Evolutionary conservation across 805 yeast genomes (phyloP).

Genomic region (Monosporozyma unispora): DNA sequence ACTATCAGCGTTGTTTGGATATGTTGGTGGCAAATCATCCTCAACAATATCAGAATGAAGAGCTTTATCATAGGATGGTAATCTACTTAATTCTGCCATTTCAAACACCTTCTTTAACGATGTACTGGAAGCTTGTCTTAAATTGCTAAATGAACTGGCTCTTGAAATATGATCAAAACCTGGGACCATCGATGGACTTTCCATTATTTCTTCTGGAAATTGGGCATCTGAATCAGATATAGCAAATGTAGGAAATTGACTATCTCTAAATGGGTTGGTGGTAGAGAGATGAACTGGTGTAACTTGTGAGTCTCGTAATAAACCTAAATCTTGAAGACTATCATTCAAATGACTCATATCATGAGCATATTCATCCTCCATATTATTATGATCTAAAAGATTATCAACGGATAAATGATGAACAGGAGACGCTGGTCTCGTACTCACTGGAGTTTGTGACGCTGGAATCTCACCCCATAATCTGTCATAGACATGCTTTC

Average conservation of each 20-base stretch:
- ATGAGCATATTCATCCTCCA: background rate
- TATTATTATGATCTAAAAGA: background rate
- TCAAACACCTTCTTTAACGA: conserved; percentile 33
- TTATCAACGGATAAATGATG: background rate
- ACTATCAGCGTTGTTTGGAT: conserved; percentile 24
- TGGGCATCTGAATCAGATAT: conserved; percentile 4
- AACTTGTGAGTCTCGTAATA: conserved; percentile 1
- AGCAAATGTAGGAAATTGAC: conserved; percentile 5
- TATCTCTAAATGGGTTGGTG: conserved; percentile 5
- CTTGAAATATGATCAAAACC: conserved; percentile 51
- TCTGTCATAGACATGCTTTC: conserved; percentile 70
- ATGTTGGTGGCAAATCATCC: conserved; percentile 62
- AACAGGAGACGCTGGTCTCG: conserved; percentile 4
- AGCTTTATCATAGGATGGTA: conserved; percentile 82
- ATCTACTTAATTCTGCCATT: conserved; percentile 44
- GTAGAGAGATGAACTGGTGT: conserved; percentile 2
- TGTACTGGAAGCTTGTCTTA: conserved; percentile 23
- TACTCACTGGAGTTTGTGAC: conserved; percentile 3
- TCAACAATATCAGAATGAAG: conserved; percentile 41
- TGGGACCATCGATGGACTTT: conserved; percentile 35
- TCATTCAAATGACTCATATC: background rate
- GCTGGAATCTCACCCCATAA: conserved; percentile 53
- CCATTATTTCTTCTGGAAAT: conserved; percentile 1
- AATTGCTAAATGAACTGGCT: conserved; percentile 43
- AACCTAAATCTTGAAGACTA: background rate